Conservation (phyloP, 139 green algal species). For the Haematococcus sp. region DNA sequence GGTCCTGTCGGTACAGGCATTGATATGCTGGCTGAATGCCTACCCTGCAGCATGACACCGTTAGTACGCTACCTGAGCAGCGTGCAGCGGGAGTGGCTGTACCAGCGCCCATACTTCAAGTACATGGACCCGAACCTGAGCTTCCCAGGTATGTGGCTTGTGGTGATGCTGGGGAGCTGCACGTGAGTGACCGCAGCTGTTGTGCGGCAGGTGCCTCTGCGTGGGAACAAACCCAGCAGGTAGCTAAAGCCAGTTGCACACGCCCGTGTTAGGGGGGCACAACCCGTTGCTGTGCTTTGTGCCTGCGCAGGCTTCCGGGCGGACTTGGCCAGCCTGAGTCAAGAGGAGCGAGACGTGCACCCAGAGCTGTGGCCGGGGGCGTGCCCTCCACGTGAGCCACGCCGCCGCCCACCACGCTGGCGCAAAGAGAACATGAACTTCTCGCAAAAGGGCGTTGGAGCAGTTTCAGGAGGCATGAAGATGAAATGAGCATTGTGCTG, state of each 20-base stretch:
- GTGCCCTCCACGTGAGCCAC: slow-evolving; percentile 9
- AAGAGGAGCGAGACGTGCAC: slow-evolving; percentile 11
- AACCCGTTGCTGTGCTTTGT: too few species aligned
- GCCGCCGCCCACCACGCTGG: slow-evolving; percentile 3
- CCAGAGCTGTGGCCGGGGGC: slow-evolving; percentile 8
- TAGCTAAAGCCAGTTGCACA: too few species aligned
- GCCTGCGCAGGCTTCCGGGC: slow-evolving; percentile 6
- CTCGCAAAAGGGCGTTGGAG: too few species aligned
- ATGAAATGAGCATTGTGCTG: too few species aligned
- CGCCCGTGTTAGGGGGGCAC: too few species aligned
- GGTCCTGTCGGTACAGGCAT: too few species aligned
- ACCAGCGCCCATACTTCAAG: background rate
- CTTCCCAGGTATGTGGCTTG: slow-evolving; percentile 12
- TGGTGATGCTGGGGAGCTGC: background rate
- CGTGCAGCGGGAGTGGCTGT: slow-evolving; percentile 2
- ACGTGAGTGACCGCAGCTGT: too few species aligned
- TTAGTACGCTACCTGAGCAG: background rate
- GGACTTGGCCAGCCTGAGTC: slow-evolving; percentile 5
- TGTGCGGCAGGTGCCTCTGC: too few species aligned
- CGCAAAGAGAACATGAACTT: background rate
- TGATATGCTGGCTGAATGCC: too few species aligned
- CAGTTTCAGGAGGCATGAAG: too few species aligned
- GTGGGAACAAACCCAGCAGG: too few species aligned
- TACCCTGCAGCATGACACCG: background rate
- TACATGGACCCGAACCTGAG: slow-evolving; percentile 9